Evolutionary conservation across 495 filamentous ascomycete species (phyloP).

Genomic region (Viridothelium virens): DNA sequence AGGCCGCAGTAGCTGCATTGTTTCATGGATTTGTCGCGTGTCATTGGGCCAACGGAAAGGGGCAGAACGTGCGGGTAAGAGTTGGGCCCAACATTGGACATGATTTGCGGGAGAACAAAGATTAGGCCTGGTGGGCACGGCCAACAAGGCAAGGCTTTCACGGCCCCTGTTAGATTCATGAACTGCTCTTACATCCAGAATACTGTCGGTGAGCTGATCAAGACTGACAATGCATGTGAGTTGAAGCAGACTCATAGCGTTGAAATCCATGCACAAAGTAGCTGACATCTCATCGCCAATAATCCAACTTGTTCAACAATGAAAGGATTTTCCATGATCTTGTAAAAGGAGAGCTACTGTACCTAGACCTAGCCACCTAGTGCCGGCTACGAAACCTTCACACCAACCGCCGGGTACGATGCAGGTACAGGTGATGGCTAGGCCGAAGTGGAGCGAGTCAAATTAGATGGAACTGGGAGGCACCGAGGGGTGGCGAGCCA

Average conservation of each 20-base stretch:
- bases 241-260: neutral
- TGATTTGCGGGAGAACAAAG: neutral
- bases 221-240: neutral
- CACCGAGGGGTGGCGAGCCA: neutral
- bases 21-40: neutral
- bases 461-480: neutral
- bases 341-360: neutral
- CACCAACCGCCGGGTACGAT: neutral
- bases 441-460: neutral
- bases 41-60: slow-evolving; percentile 3
- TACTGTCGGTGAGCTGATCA: neutral
- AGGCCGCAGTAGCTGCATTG: slow-evolving; percentile 6
- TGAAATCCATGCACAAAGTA: too few species aligned
- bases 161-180: neutral
- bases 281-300: too few species aligned
- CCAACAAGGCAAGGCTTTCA: neutral
- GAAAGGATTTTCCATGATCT: neutral
- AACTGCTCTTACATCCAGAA: neutral
- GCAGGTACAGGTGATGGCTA: neutral
- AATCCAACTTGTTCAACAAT: too few species aligned
- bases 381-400: neutral
- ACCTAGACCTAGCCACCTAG: neutral
- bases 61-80: neutral
- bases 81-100: neutral
- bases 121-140: neutral